Evolutionary conservation across 1,284 basidiomycete genomes (phyloP).

Genomic region (Cutaneotrichosporon daszewskae): DNA sequence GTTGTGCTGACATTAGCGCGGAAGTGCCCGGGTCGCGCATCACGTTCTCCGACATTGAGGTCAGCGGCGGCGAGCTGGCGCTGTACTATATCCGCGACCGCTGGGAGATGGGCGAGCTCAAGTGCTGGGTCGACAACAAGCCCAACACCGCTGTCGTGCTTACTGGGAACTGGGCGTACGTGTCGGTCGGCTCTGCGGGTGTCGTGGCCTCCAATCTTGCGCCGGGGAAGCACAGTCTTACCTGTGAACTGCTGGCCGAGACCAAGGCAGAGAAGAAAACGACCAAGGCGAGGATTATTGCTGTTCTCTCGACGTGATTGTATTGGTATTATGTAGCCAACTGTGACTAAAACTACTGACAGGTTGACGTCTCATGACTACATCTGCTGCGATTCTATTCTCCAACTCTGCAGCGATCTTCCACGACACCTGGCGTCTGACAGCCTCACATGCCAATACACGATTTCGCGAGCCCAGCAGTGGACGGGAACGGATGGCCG

Average conservation of each 20-base stretch:
- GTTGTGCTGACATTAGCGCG: not conserved
- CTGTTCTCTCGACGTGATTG: not conserved
- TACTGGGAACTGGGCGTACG: not conserved
- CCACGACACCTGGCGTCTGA: no score
- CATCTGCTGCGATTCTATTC: no score
- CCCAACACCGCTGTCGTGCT: not conserved
- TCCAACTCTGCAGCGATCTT: no score
- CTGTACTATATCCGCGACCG: slow-evolving; percentile 4
- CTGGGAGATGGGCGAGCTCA: slow-evolving; percentile 4
- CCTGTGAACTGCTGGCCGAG: not conserved
- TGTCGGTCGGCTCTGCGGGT: not conserved
- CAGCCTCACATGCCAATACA: no score
- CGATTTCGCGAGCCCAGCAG: no score
- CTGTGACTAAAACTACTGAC: no score
- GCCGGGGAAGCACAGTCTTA: not conserved
- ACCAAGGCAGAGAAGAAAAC: not conserved
- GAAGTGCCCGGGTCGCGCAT: slow-evolving; percentile 1
- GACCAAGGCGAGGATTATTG: not conserved
- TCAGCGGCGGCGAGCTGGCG: slow-evolving; percentile 1
- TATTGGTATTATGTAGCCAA: no score
- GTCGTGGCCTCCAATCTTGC: not conserved
- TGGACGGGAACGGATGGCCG: no score
- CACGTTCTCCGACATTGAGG: slow-evolving; percentile 6
- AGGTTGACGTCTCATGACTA: no score
- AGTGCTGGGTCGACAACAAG: slow-evolving; percentile 6